These are phyloP conservation scores for Dichotomocladium elegans DNA, from an alignment of 371 early-diverging fungal species.

Conservation along the genomic window DNA sequence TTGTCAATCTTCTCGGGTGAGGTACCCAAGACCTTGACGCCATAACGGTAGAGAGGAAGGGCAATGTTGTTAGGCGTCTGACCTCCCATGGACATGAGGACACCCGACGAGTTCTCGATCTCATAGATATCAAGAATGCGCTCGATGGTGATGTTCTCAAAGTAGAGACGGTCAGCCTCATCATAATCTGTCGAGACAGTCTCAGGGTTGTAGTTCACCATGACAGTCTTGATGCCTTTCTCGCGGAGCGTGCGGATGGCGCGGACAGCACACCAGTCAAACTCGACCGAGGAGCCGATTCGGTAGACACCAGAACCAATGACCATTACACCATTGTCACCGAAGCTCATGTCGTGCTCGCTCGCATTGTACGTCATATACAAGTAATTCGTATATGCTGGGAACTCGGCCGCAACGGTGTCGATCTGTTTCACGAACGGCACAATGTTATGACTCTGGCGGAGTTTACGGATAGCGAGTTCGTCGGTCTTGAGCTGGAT, in stretches of 20 bases:
- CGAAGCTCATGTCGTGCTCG: constrained; percentile 76
- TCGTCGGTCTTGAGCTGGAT: constrained; percentile 53
- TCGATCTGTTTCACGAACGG: constrained; percentile 92
- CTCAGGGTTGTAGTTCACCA: constrained; percentile 97
- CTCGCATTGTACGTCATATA: constrained; percentile 91
- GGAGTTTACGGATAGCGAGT: constrained; percentile 58
- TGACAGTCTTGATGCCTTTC: constrained; percentile 76
- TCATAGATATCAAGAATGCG: constrained; percentile 94
- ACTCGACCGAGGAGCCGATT: constrained; percentile 91
- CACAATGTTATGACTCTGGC: constrained; percentile 65
- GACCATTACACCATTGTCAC: constrained; percentile 87
- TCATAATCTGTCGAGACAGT: constrained; percentile 95
- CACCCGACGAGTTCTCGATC: constrained; percentile 73
- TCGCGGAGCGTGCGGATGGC: constrained; percentile 76
- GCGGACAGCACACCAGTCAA: constrained; percentile 91
- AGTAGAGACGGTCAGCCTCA: constrained; percentile 92
- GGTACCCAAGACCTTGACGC: constrained; percentile 82
- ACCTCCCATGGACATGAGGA: constrained; percentile 86
- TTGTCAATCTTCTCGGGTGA: constrained; percentile 84
- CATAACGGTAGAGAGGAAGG: constrained; percentile 61
- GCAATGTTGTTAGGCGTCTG: constrained; percentile 95
- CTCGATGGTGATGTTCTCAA: constrained; percentile 86
- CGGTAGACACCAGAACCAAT: constrained; percentile 94
- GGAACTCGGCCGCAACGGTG: constrained; percentile 92
- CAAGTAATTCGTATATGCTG: constrained; percentile 87